Base-by-base conservation (phyloP, 176 grass and related monocot species). In the Metroxylon sagu region DNA sequence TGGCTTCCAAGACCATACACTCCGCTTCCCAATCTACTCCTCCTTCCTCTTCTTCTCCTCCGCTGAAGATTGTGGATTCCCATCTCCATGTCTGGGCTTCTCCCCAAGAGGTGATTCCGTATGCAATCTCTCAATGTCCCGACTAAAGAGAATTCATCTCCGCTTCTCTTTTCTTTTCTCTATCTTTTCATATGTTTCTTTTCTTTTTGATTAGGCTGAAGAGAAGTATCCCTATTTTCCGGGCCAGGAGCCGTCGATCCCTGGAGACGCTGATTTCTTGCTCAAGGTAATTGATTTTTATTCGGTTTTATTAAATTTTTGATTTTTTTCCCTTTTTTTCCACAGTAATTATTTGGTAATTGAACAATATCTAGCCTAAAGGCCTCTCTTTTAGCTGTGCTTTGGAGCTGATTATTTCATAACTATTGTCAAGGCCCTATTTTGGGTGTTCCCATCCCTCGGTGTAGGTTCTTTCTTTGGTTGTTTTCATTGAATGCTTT, bases 41-140 rank as follows among this genome's bases (percentile, higher is more conserved):
- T 43, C 35, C 53, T 64, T 54, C 49, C 16, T 57, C 39, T 53
- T 16, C 60, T 39, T 56, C 69, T 56, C 43, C 73, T 71, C 29
- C 75, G 8, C 77, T 50, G 57, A 89, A 89, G 70, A 71, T 89
- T 60, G 56, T 86, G 50, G 90, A 95, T 65, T 86, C 85, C 26
- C 90, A 95, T 71, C 85, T 86, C 77, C 90, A 95, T 68, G 82
- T 95, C 54, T 89, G 90, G 85, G 90, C 90, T 54, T 78, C 90
- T 27, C 79, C 80, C 17, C 57, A 70, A 53, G 76, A 95, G 85
- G 85, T 95, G 35, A 43, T 43, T 7, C 10, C 8, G 1, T 43
- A 43, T 14, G 21, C 21, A 43, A 12, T 43, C 35, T 43, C 8
- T 43, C 35, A 14, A 43, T 2, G 35, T 43, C 35, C 8, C 35